Base-by-base conservation (phyloP, 495 filamentous ascomycete species). In the Pyrenula massariospora region DNA sequence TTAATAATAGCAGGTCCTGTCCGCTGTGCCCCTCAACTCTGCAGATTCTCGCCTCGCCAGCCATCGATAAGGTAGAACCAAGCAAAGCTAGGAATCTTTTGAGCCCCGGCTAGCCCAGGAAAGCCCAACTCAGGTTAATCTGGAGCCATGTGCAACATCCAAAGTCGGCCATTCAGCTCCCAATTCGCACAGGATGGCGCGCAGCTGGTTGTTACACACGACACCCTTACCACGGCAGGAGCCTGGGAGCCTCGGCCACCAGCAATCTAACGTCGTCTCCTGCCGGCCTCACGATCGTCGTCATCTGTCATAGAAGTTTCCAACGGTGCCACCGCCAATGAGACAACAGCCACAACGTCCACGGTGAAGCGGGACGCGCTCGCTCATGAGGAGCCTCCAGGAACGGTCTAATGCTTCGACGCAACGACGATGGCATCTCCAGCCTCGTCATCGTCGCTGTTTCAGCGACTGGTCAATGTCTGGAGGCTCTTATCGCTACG, bases 401-500 rank as follows among this genome's bases (percentile, higher is more conserved):
- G 22, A 25, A 56, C 10, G 48, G 54, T 8, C 54, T 8, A 56
- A 42, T 3, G 48, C 48, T 25, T 15, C 20, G 54, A 36, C 19
- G n/a, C 25, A 48, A 47, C 54, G n/a, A 22, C 54, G 54, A 71
- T 71, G 68, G 67, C 65, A 24, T 25, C 59, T 19, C 47, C 64
- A 54, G 54, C 63, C 47, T 64, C 69, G 3, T 68, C 69, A 8
- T 42, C 31, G 21, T 66, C 69, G 25, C 59, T 67, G n/a, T 70
- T 72, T 55, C 22, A 58, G 53, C 63, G 68, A 3, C 63, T 72
- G 22, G 58, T 55, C 2, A 66, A 63, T 56, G 56, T 58, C 2
- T 70, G 67, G 62, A 57, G 66, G 51, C 53, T 61, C 10, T 58
- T 72, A 1, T 59, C 58, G 10, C 68, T 70, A 19, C 66, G 69